phyloP scores from a whole-genome alignment of 805 yeast genomes.

The Maudiozyma turicensis region DNA sequence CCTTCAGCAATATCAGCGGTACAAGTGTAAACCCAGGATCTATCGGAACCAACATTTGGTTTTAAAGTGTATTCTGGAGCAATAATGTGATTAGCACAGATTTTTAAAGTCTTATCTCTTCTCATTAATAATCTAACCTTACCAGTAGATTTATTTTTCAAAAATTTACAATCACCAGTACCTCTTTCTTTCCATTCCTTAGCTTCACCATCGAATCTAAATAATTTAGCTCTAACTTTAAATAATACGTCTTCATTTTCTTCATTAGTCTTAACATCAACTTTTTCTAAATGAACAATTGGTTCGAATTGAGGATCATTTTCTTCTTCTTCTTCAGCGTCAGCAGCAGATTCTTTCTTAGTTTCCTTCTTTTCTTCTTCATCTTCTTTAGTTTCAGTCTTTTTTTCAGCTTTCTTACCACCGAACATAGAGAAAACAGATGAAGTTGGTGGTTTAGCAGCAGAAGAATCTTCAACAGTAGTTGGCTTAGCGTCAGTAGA shows the following conservation, averaged over 20 bases:
- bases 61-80: conserved; percentile 72
- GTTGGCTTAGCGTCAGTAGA: conserved; percentile 14
- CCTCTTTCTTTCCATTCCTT: conserved; percentile 99
- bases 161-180: conserved; percentile 93
- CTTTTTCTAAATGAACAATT: conserved; percentile 86
- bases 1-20: conserved; percentile 95
- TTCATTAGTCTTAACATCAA: conserved; percentile 92
- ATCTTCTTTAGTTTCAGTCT: conserved; percentile 34
- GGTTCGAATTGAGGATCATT: conserved; percentile 88
- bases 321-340: conserved; percentile 33
- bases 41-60: conserved; percentile 93
- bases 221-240: conserved; percentile 91
- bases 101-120: conserved; percentile 96
- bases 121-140: conserved; percentile 94
- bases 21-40: conserved; percentile 96
- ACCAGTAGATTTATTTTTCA: conserved; percentile 72
- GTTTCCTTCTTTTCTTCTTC: conserved; percentile 23
- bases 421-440: conserved; percentile 94
- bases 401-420: conserved; percentile 67
- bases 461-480: conserved; percentile 15
- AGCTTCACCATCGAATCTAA: conserved; percentile 73
- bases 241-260: conserved; percentile 75
- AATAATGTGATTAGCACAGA: conserved; percentile 94
- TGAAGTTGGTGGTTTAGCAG: conserved; percentile 53
- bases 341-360: conserved; percentile 23